Percentiles rank a stretch among this genome's conserved stretches.
Evolutionary conservation across 768 basidiomycete genomes (phyloP).

Genomic region (Boletus eberwhitei): DNA sequence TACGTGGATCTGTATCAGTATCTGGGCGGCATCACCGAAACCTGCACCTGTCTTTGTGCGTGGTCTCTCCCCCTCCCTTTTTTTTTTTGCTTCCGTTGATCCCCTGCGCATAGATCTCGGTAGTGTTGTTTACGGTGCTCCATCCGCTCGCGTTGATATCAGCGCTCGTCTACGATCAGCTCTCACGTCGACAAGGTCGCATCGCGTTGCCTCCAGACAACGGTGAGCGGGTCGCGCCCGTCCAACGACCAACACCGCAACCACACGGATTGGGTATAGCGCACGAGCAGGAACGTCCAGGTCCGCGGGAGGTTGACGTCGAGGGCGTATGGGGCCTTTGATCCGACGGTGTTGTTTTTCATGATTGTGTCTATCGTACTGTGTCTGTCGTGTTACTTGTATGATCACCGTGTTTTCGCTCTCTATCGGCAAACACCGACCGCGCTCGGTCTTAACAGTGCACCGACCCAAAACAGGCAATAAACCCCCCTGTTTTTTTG

Average conservation of each 20-base stretch:
- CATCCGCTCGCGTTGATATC: slow-evolving; percentile 60
- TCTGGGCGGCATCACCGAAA: slow-evolving; percentile 62
- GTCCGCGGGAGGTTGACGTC: slow-evolving; percentile 42
- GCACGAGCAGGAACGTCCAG: slow-evolving; percentile 3
- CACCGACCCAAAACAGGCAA: no score
- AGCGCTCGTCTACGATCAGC: slow-evolving; percentile 38
- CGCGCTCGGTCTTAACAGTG: no score
- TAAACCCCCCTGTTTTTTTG: no score
- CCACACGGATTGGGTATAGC: not conserved
- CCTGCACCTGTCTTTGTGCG: slow-evolving; percentile 63
- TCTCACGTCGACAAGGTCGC: slow-evolving; percentile 27
- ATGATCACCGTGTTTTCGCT: no score
- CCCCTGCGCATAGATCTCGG: slow-evolving; percentile 44
- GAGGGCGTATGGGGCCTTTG: slow-evolving; percentile 38
- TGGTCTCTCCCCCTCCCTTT: slow-evolving; percentile 6
- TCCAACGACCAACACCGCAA: not conserved
- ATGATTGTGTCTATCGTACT: not conserved
- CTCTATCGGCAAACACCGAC: no score
- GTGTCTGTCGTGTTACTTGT: not conserved
- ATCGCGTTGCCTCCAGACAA: slow-evolving; percentile 46
- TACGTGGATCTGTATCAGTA: slow-evolving; percentile 66
- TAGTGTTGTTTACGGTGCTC: slow-evolving; percentile 59
- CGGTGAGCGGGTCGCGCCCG: no score
- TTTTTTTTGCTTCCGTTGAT: not conserved
- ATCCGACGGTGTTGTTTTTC: not conserved